These are phyloP conservation scores for Vitis rotundifolia DNA, from an alignment of 164 flowering plant genomes.

Conservation along the genomic window DNA sequence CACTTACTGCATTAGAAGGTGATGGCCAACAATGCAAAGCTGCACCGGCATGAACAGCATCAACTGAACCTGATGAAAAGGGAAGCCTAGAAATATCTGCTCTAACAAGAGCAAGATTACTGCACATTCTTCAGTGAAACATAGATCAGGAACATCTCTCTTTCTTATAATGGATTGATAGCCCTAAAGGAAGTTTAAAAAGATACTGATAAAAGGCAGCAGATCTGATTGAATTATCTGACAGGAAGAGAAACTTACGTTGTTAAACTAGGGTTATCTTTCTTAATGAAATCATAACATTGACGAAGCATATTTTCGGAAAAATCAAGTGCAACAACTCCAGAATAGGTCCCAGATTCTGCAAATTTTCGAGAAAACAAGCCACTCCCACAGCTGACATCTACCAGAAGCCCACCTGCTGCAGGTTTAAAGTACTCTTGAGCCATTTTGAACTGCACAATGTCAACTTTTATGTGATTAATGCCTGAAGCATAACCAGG, in stretches of 20 bases:
- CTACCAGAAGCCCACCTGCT: conserved; percentile 85
- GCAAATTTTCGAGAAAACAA: conserved; percentile 93
- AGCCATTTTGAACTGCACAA: conserved; percentile 89
- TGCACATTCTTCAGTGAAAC: conserved; percentile 33
- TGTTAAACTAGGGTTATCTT: conserved; percentile 45
- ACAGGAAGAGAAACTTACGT: conserved; percentile 38
- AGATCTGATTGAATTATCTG: background rate
- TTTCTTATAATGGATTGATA: too few relatives aligned
- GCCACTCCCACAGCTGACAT: conserved; percentile 98
- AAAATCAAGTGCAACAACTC: conserved; percentile 87
- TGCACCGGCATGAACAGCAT: conserved; percentile 99
- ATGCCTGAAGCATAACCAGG: too few relatives aligned
- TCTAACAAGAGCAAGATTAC: conserved; percentile 92
- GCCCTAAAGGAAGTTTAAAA: too few relatives aligned
- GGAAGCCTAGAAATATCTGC: conserved; percentile 98
- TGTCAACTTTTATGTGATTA: too few relatives aligned
- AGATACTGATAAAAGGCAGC: too few relatives aligned
- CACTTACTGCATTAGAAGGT: conserved; percentile 89
- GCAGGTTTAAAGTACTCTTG: conserved; percentile 85
- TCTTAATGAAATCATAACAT: conserved; percentile 72
- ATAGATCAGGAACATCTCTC: conserved; percentile 1
- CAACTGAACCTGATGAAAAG: conserved; percentile 80
- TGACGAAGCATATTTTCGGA: conserved; percentile 98
- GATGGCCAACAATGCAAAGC: conserved; percentile 99
- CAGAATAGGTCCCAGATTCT: conserved; percentile 68